Percentiles rank a stretch among this genome's conserved stretches.
Conservation (phyloP, 345 rosid species). For the Brassica incana region DNA sequence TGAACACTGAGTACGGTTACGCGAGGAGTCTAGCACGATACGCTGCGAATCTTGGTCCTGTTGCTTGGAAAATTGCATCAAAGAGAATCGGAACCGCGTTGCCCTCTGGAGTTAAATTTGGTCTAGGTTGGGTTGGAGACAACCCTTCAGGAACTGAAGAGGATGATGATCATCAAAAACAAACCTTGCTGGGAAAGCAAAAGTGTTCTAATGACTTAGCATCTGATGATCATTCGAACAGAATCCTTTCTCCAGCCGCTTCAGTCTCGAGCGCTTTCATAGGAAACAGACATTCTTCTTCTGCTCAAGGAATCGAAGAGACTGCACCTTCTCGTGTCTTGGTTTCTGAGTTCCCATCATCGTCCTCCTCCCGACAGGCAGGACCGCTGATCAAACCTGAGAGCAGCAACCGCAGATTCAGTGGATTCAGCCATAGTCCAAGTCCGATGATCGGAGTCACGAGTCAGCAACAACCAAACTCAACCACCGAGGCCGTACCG, state of each 20-base stretch:
- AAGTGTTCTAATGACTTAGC: slow-evolving; percentile 36
- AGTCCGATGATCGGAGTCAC: slow-evolving; percentile 38
- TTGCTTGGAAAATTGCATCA: slow-evolving; percentile 71
- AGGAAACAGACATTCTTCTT: slow-evolving; percentile 45
- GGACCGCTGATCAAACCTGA: slow-evolving; percentile 29
- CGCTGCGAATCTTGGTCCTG: slow-evolving; percentile 86
- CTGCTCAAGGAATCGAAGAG: slow-evolving; percentile 45
- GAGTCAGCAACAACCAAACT: slow-evolving; percentile 29
- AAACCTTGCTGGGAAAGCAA: slow-evolving; percentile 30
- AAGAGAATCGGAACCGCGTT: slow-evolving; percentile 61
- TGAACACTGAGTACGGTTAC: slow-evolving; percentile 71
- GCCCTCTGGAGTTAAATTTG: slow-evolving; percentile 61
- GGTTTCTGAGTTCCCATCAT: slow-evolving; percentile 40
- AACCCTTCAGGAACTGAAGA: slow-evolving; percentile 39
- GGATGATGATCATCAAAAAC: slow-evolving; percentile 45
- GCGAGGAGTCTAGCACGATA: slow-evolving; percentile 87
- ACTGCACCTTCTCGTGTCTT: slow-evolving; percentile 40
- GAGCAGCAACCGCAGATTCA: slow-evolving; percentile 31
- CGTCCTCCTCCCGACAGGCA: slow-evolving; percentile 42
- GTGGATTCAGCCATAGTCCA: slow-evolving; percentile 27
- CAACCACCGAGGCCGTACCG: slow-evolving; percentile 10
- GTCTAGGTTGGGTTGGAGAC: slow-evolving; percentile 89
- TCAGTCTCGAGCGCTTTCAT: slow-evolving; percentile 42
- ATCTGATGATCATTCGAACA: slow-evolving; percentile 45
- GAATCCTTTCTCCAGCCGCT: slow-evolving; percentile 47